Evolutionary conservation across 1,284 basidiomycete genomes (phyloP).

Genomic region (Paramarasmius palmivorus): DNA sequence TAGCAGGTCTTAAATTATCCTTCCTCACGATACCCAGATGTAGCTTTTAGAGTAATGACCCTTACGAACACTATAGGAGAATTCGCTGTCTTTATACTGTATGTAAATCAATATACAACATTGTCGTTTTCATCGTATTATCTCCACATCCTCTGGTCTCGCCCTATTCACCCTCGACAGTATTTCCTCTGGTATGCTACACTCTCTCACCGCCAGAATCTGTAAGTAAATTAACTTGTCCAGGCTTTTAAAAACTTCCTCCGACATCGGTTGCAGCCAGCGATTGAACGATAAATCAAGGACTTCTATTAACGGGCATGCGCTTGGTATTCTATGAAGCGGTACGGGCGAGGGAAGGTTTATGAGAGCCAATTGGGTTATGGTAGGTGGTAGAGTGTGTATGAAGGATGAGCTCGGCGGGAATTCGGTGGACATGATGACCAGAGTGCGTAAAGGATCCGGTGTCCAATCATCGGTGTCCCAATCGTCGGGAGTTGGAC

Average conservation of each 20-base stretch:
- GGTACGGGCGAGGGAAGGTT: conserved; percentile 40
- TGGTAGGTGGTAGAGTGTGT: conserved; percentile 29
- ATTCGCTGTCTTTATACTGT: not conserved
- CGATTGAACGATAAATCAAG: conserved; percentile 69
- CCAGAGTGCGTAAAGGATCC: conserved; percentile 38
- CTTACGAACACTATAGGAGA: not conserved
- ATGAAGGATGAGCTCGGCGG: conserved; percentile 32
- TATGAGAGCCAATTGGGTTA: conserved; percentile 47
- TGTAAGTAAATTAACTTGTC: conserved; percentile 48
- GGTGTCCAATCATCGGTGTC: conserved; percentile 31
- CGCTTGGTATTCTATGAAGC: conserved; percentile 53
- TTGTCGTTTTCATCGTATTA: conserved; percentile 39
- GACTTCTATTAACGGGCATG: conserved; percentile 62
- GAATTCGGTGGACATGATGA: conserved; percentile 38
- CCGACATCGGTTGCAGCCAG: conserved; percentile 44
- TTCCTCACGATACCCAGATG: not conserved
- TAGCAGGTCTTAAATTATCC: not conserved
- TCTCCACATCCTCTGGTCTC: conserved; percentile 61
- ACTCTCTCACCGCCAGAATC: conserved; percentile 55
- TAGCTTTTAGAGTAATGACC: not conserved
- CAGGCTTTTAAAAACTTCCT: conserved; percentile 36
- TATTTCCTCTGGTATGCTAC: conserved; percentile 41
- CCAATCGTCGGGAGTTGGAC: conserved; percentile 24
- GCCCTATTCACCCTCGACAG: conserved; percentile 50
- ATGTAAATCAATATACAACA: conserved; percentile 6